Percentiles rank a stretch among this genome's conserved stretches.
Evolutionary conservation across 352 stramenopile species (phyloP).

Genomic region (Globisporangium alternatum): DNA sequence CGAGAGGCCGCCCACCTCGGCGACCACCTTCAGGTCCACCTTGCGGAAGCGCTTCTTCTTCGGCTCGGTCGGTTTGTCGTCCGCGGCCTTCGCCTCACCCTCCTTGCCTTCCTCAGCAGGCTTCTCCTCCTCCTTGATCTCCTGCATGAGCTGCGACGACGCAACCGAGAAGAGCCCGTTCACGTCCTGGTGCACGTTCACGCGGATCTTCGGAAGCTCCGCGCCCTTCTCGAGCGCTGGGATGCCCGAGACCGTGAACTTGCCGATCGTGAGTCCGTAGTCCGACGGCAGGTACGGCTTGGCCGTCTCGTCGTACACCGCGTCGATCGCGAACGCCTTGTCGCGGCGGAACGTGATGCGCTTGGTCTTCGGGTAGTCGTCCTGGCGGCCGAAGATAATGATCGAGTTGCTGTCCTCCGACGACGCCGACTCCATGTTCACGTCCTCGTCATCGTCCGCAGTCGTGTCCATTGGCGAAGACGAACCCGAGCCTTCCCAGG

Average conservation of each 20-base stretch:
- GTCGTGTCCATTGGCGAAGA: slow-evolving; percentile 41
- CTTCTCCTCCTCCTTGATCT: slow-evolving; percentile 91
- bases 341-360: slow-evolving; percentile 94
- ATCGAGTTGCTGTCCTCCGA: slow-evolving; percentile 81
- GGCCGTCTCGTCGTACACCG: slow-evolving; percentile 86
- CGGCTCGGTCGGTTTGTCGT: slow-evolving; percentile 73
- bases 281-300: slow-evolving; percentile 59
- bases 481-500: slow-evolving; percentile 84
- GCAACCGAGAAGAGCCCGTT: slow-evolving; percentile 95
- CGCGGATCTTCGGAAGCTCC: slow-evolving; percentile 91
- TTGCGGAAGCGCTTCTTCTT: slow-evolving; percentile 97
- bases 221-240: slow-evolving; percentile 59
- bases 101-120: slow-evolving; percentile 60
- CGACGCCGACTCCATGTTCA: slow-evolving; percentile 61
- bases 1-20: slow-evolving; percentile 59
- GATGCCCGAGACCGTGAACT: slow-evolving; percentile 92
- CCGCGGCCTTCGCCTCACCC: slow-evolving; percentile 50
- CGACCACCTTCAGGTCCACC: slow-evolving; percentile 75
- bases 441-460: slow-evolving; percentile 87
- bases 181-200: slow-evolving; percentile 98
- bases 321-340: slow-evolving; percentile 92
- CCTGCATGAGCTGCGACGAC: slow-evolving; percentile 97
- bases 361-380: slow-evolving; percentile 97
- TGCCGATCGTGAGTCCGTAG: slow-evolving; percentile 83
- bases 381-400: slow-evolving; percentile 94